Conservation (phyloP, 1,284 basidiomycete species). For the Agaricales sp. region DNA sequence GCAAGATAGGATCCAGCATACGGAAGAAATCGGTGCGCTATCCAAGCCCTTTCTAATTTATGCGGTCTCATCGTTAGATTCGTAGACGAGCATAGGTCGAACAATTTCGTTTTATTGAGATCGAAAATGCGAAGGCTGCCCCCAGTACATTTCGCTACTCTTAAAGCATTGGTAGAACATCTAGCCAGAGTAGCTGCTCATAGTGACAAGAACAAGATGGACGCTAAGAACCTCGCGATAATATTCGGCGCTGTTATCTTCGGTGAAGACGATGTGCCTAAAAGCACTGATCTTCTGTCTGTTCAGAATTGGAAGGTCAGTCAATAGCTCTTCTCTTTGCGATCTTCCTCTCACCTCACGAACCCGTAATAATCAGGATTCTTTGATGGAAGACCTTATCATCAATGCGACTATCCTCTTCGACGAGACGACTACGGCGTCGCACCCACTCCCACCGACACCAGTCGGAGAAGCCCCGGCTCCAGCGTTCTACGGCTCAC, state of each 20-base stretch:
- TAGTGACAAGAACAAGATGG: slow-evolving; percentile 88
- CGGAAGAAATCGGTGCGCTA: slow-evolving; percentile 57
- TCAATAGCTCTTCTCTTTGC: slow-evolving; percentile 1
- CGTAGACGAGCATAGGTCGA: slow-evolving; percentile 59
- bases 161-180: slow-evolving; percentile 84
- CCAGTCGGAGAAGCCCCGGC: slow-evolving; percentile 3
- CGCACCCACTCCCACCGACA: background rate
- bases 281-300: slow-evolving; percentile 61
- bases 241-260: slow-evolving; percentile 82
- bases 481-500: slow-evolving; percentile 3
- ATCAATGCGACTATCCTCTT: slow-evolving; percentile 53
- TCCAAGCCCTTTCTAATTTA: slow-evolving; percentile 6
- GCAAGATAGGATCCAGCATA: slow-evolving; percentile 78
- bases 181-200: slow-evolving; percentile 67
- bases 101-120: slow-evolving; percentile 64
- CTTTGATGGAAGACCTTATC: slow-evolving; percentile 83
- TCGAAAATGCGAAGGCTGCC: slow-evolving; percentile 80
- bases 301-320: slow-evolving; percentile 65
- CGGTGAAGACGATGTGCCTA: slow-evolving; percentile 80
- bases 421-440: slow-evolving; percentile 27
- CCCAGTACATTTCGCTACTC: slow-evolving; percentile 80
- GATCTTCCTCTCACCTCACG: slow-evolving; percentile 6
- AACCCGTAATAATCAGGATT: slow-evolving; percentile 43
- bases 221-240: slow-evolving; percentile 80
- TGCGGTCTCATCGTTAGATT: slow-evolving; percentile 2